A percentile compares a stretch with the other conserved stretches of the same genome.
Conservation (phyloP, 2,329 filamentous ascomycete genomes). For the Rutstroemia sp. region DNA sequence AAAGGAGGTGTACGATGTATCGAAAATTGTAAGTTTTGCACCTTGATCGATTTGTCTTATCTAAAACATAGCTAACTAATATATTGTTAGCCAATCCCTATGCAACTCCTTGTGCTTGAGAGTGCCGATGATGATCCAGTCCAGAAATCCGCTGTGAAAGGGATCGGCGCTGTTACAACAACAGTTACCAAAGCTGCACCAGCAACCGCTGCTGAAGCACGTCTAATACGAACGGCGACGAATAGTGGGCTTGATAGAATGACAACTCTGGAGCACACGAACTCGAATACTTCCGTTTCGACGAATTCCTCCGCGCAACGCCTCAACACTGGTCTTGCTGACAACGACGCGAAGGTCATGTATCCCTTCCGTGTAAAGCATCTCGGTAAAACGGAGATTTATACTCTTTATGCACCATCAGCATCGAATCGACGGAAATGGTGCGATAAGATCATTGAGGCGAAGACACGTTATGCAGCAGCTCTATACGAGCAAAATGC, state of each 20-base stretch:
- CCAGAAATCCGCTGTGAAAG: conserved; percentile 60
- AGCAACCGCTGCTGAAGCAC: conserved; percentile 51
- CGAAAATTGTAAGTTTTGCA: conserved; percentile 62
- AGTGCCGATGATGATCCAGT: conserved; percentile 89
- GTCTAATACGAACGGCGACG: conserved; percentile 33
- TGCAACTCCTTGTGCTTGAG: conserved; percentile 90
- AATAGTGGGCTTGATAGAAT: conserved; percentile 33
- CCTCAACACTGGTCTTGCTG: conserved; percentile 37
- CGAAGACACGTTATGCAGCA: conserved; percentile 88
- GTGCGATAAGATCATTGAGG: conserved; percentile 89
- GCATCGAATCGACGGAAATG: conserved; percentile 73
- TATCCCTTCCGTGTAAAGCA: conserved; percentile 97
- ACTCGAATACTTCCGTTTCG: conserved; percentile 58
- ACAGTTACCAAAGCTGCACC: conserved; percentile 52
- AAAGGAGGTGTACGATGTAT: conserved; percentile 83
- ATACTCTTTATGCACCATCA: conserved; percentile 79
- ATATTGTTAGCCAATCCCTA: conserved; percentile 77
- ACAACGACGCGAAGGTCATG: conserved; percentile 46
- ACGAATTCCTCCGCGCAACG: conserved; percentile 40
- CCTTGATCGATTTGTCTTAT: too few species aligned
- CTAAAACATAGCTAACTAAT: too few species aligned
- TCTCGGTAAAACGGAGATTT: conserved; percentile 78
- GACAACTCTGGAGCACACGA: conserved; percentile 58
- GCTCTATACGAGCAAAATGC: conserved; percentile 87
- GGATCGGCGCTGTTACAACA: conserved; percentile 52